Percentiles rank a stretch among this genome's conserved stretches.
Evolutionary conservation across 1,139 yeast species (phyloP).

Genomic region (Suhomyces bribrorum): DNA sequence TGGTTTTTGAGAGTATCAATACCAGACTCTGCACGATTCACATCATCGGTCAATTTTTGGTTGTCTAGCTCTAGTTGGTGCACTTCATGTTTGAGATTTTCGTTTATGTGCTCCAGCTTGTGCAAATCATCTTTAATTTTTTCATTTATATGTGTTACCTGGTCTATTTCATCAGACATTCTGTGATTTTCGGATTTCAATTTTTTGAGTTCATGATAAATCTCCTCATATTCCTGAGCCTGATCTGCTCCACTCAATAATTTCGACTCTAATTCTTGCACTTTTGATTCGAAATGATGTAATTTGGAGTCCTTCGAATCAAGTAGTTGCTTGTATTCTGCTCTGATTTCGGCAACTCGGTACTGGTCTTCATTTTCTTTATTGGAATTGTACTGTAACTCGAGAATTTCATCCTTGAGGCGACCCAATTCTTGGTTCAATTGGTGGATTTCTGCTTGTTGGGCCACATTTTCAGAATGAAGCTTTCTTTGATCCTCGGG

Average conservation of each 20-base stretch:
- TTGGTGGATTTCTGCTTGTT: slow-evolving; percentile 39
- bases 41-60: slow-evolving; percentile 21
- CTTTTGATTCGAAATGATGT: slow-evolving; percentile 10
- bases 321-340: slow-evolving; percentile 14
- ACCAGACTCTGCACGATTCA: slow-evolving; percentile 14
- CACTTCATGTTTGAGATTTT: slow-evolving; percentile 15
- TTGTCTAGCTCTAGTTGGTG: slow-evolving; percentile 10
- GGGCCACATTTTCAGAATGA: slow-evolving; percentile 40
- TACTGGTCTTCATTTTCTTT: slow-evolving; percentile 18
- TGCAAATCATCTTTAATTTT: slow-evolving; percentile 14
- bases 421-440: slow-evolving; percentile 20
- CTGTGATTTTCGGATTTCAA: background rate
- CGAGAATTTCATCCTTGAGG: slow-evolving; percentile 12
- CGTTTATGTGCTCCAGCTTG: slow-evolving; percentile 3
- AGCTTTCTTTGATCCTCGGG: slow-evolving; percentile 45
- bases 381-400: slow-evolving; percentile 15
- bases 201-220: background rate
- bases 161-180: background rate
- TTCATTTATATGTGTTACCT: slow-evolving; percentile 12
- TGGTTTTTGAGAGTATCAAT: slow-evolving; percentile 6
- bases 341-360: slow-evolving; percentile 8
- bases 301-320: slow-evolving; percentile 20
- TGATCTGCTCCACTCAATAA: slow-evolving; percentile 3
- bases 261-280: slow-evolving; percentile 9
- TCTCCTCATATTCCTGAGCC: background rate